Conservation (phyloP, 305 asterid genomes). For the Fraxinus sp. region DNA sequence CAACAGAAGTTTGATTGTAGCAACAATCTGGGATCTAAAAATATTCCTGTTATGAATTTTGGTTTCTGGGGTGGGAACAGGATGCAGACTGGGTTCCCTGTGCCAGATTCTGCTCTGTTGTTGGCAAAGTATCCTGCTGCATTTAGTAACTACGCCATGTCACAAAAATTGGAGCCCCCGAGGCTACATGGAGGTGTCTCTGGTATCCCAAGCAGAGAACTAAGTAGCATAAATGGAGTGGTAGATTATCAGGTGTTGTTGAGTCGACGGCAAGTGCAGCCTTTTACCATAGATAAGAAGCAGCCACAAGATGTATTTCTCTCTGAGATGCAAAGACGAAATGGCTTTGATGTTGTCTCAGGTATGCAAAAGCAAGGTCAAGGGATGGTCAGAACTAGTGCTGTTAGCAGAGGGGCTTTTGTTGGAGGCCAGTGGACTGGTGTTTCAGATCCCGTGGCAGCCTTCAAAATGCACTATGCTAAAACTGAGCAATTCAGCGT, state of each 20-base stretch:
- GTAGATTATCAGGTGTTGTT: conserved; percentile 47
- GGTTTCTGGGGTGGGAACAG: conserved; percentile 40
- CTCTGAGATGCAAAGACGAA: conserved; percentile 74
- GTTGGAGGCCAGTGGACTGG: conserved; percentile 58
- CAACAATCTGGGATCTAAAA: conserved; percentile 29
- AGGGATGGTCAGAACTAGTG: conserved; percentile 55
- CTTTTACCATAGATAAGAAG: conserved; percentile 56
- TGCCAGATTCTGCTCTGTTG: conserved; percentile 43
- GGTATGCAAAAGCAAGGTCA: conserved; percentile 53
- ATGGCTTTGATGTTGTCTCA: conserved; percentile 51
- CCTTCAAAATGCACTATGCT: conserved; percentile 73
- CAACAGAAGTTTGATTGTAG: conserved; percentile 25
- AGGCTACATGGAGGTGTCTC: conserved; percentile 39
- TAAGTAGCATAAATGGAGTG: conserved; percentile 38
- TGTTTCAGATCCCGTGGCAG: conserved; percentile 80
- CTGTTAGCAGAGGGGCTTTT: conserved; percentile 51
- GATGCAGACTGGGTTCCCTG: conserved; percentile 34
- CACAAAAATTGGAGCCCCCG: conserved; percentile 36
- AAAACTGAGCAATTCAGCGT: conserved; percentile 52
- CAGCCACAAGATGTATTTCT: conserved; percentile 46
- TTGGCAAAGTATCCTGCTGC: conserved; percentile 54
- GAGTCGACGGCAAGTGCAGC: conserved; percentile 35
- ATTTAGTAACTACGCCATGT: conserved; percentile 27
- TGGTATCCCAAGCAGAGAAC: conserved; percentile 36
- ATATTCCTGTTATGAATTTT: conserved; percentile 35